Percentiles rank a stretch among this genome's conserved stretches.
phyloP scores from a whole-genome alignment of 1,139 yeast species.

The Trichomonascaceae sp. region DNA sequence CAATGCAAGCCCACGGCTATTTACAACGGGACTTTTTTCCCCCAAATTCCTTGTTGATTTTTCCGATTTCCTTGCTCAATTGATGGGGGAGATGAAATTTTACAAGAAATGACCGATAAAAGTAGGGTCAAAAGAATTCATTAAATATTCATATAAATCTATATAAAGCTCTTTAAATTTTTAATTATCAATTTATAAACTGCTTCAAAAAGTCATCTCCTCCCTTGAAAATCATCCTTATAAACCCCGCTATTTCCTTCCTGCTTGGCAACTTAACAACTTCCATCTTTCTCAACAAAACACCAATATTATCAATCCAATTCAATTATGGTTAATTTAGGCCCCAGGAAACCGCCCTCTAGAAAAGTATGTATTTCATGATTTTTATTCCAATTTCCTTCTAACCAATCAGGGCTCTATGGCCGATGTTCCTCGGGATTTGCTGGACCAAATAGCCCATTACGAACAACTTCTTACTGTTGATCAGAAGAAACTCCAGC shows the following conservation, averaged over 20 bases:
- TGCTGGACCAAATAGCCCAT: constrained; percentile 52
- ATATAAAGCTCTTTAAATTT: no score
- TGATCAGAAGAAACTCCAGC: constrained; percentile 50
- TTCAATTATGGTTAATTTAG: constrained; percentile 64
- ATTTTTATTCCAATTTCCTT: not conserved
- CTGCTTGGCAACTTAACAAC: not conserved
- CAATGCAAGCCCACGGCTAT: no score
- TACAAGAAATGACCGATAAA: no score
- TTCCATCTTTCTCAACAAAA: not conserved
- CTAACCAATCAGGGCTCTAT: constrained; percentile 48
- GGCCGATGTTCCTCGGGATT: constrained; percentile 63
- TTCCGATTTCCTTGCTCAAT: no score
- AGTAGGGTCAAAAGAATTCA: no score
- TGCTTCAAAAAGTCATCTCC: no score
- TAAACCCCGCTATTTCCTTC: not conserved
- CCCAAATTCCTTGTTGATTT: no score
- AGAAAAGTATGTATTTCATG: constrained; percentile 45
- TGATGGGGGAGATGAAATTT: no score
- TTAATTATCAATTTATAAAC: no score
- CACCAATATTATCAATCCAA: not conserved
- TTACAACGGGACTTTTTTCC: no score
- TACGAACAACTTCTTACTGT: constrained; percentile 64
- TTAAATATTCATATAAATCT: no score
- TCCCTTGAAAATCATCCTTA: not conserved
- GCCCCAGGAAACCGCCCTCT: constrained; percentile 77